Conservation (phyloP, 495 filamentous ascomycete genomes). For the Hypoxylon lenormandii region DNA sequence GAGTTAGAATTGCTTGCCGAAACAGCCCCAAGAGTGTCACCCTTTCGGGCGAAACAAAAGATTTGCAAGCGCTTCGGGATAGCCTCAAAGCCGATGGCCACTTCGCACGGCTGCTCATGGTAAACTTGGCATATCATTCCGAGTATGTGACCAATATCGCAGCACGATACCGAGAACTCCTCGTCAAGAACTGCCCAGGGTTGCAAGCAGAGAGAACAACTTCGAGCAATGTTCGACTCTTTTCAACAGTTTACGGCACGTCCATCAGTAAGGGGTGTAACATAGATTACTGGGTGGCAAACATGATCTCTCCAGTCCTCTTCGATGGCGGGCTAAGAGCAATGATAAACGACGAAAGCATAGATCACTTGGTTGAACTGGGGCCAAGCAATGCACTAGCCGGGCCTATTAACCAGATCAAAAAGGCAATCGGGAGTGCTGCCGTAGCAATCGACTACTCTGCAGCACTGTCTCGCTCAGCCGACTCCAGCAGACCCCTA, state of each 20-base stretch:
- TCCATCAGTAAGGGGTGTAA: too few species aligned
- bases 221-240: too few species aligned
- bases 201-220: too few species aligned
- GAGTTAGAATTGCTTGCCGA: constrained; percentile 57
- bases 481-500: constrained; percentile 36
- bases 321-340: constrained; percentile 49
- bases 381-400: constrained; percentile 63
- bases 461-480: too few species aligned
- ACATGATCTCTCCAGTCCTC: constrained; percentile 52
- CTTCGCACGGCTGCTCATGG: constrained; percentile 54
- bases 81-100: constrained; percentile 46
- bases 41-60: constrained; percentile 55
- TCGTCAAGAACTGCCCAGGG: background rate
- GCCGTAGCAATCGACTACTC: too few species aligned
- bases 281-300: constrained; percentile 57
- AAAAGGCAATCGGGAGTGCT: constrained; percentile 15
- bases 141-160: constrained; percentile 55
- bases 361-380: constrained; percentile 62
- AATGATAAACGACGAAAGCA: constrained; percentile 20
- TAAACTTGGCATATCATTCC: constrained; percentile 60
- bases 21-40: constrained; percentile 63
- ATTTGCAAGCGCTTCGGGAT: constrained; percentile 51
- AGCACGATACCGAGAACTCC: background rate
- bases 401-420: constrained; percentile 58
- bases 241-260: too few species aligned